A percentile compares a stretch with the other conserved stretches of the same genome.
Evolutionary conservation across 441 rosid species (phyloP).

Genomic region (Populus hybrid): DNA sequence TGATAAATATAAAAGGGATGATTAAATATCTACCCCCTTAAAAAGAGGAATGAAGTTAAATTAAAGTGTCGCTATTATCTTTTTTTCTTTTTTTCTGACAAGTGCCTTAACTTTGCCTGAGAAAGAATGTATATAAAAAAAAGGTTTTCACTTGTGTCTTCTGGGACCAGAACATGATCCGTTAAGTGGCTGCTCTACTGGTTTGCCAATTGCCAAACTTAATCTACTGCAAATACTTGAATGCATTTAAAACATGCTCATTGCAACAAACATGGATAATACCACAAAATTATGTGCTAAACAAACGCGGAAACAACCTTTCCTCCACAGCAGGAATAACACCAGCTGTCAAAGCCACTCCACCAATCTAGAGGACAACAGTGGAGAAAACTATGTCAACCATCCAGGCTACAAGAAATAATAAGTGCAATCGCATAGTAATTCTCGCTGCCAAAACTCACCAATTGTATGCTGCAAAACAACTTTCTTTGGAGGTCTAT

Average conservation of each 20-base stretch:
- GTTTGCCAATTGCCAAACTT: not conserved
- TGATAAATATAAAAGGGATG: not conserved
- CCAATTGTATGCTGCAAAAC: constrained; percentile 89
- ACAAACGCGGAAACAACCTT: constrained; percentile 44
- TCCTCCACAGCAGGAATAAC: constrained; percentile 81
- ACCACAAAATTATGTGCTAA: constrained; percentile 5
- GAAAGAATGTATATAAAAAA: not conserved
- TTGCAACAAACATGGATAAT: constrained; percentile 2
- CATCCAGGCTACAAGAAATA: constrained; percentile 11
- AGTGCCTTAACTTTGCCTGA: not conserved
- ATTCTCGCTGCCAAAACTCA: constrained; percentile 28
- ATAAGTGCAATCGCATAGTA: constrained; percentile 1
- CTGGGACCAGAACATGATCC: not conserved
- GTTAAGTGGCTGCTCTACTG: not conserved
- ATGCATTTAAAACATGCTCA: not conserved
- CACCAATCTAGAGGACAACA: constrained; percentile 72
- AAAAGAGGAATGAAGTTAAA: not conserved
- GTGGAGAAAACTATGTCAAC: constrained; percentile 27
- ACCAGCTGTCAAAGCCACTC: constrained; percentile 86
- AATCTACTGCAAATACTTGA: not conserved
- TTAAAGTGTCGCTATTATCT: not conserved
- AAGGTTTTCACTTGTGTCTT: not conserved
- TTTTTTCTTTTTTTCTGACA: not conserved
- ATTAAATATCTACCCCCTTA: not conserved
- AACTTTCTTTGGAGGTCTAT: constrained; percentile 89